A percentile compares a stretch with the other conserved stretches of the same genome.
Conservation (phyloP, 306 rosid genomes). For the Delonix regia region DNA sequence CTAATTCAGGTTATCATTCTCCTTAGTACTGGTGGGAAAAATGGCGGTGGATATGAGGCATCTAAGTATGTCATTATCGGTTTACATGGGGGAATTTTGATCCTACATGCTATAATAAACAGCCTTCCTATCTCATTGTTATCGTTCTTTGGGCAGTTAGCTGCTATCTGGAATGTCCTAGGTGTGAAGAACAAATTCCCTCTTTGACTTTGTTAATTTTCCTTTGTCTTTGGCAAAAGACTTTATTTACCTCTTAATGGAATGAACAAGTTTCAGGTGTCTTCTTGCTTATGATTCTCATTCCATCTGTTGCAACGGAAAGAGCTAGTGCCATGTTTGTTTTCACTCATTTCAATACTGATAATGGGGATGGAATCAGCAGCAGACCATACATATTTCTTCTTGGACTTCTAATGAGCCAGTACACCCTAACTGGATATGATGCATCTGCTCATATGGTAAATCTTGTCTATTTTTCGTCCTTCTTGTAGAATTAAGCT, state of each 20-base stretch:
- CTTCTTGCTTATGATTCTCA: conserved; percentile 78
- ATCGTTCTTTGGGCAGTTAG: conserved; percentile 90
- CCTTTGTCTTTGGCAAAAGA: neutral
- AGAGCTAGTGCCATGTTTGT: conserved; percentile 84
- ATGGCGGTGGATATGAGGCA: conserved; percentile 75
- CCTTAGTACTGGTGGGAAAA: conserved; percentile 89
- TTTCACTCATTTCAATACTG: conserved; percentile 89
- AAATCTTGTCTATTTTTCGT: conserved; percentile 29
- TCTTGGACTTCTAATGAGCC: conserved; percentile 92
- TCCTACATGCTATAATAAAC: conserved; percentile 77
- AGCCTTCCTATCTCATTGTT: conserved; percentile 77
- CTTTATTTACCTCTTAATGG: conserved; percentile 34
- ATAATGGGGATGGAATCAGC: conserved; percentile 75
- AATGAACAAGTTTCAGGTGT: conserved; percentile 60
- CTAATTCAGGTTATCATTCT: conserved; percentile 87
- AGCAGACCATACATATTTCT: conserved; percentile 78
- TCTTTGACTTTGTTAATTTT: conserved; percentile 14
- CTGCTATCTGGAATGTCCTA: conserved; percentile 83
- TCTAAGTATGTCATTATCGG: conserved; percentile 76
- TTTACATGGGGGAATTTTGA: conserved; percentile 75
- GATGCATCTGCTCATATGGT: conserved; percentile 99
- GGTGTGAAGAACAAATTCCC: conserved; percentile 52
- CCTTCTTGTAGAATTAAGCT: conserved; percentile 17
- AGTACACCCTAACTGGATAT: conserved; percentile 84
- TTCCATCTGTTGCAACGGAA: conserved; percentile 81